phyloP scores from a whole-genome alignment of 257 asterid species.

The Ballota nigra region DNA sequence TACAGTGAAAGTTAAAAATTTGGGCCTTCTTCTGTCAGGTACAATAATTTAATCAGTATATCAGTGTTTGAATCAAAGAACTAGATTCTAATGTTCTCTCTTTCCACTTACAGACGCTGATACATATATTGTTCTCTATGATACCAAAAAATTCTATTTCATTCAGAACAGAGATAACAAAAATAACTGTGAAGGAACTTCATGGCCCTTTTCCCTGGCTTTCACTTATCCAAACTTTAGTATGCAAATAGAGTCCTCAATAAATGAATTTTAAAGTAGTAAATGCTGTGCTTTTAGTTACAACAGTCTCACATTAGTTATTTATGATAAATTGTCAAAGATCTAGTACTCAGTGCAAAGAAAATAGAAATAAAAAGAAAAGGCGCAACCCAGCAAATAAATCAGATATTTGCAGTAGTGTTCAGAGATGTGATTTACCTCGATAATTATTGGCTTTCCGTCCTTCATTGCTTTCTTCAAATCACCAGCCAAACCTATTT shows the following conservation, averaged over 20 bases:
- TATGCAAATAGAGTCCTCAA: not conserved
- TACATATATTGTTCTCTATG: not conserved
- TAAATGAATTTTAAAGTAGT: not conserved
- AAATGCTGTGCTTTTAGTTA: not conserved
- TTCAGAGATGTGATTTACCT: constrained; percentile 46
- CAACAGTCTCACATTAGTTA: constrained; percentile 1
- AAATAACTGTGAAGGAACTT: not conserved
- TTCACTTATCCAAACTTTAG: not conserved
- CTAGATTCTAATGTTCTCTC: not conserved
- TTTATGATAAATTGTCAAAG: not conserved
- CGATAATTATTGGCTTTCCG: constrained; percentile 96
- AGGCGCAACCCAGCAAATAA: not conserved
- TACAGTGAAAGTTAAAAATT: not conserved
- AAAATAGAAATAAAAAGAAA: constrained; percentile 1
- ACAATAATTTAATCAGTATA: not conserved
- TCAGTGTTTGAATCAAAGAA: not conserved
- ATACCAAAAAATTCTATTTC: not conserved
- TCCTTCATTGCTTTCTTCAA: constrained; percentile 98
- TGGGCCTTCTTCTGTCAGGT: constrained; percentile 11
- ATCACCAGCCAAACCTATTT: constrained; percentile 94
- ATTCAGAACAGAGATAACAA: not conserved
- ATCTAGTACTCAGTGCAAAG: not conserved
- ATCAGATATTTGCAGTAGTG: constrained; percentile 9
- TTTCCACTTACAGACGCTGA: not conserved
- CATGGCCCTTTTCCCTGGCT: not conserved